A percentile compares a stretch with the other conserved stretches of the same genome.
These are phyloP conservation scores for Lactarius deliciosus DNA, from an alignment of 768 basidiomycete species.

Conservation along the genomic window DNA sequence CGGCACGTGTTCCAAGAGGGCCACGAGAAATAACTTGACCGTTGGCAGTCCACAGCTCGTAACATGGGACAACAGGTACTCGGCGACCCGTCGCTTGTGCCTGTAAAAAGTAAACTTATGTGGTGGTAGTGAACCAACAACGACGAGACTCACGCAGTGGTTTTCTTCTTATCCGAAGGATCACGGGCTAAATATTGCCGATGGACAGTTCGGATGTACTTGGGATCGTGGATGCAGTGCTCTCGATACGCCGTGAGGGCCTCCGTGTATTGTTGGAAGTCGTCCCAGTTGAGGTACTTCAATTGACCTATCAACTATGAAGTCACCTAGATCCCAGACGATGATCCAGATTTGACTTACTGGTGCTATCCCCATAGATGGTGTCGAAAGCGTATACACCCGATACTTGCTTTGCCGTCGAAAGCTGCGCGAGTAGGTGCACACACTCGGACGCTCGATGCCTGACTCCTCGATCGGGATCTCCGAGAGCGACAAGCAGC, in stretches of 20 bases:
- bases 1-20: constrained; percentile 45
- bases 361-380: constrained; percentile 62
- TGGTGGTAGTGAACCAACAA: background rate
- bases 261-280: constrained; percentile 57
- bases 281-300: constrained; percentile 69
- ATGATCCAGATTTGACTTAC: constrained; percentile 40
- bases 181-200: constrained; percentile 49
- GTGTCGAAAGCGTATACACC: constrained; percentile 71
- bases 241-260: constrained; percentile 50
- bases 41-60: constrained; percentile 50
- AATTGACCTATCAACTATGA: constrained; percentile 40
- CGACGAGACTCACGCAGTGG: constrained; percentile 45
- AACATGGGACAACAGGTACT: constrained; percentile 80
- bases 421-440: constrained; percentile 43
- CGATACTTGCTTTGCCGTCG: constrained; percentile 43
- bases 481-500: constrained; percentile 60
- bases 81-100: constrained; percentile 68
- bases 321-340: background rate
- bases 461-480: constrained; percentile 43
- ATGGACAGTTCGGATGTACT: constrained; percentile 60
- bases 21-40: constrained; percentile 56
- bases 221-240: constrained; percentile 59
- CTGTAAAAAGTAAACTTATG: constrained; percentile 38
- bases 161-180: constrained; percentile 56
- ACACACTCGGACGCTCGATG: constrained; percentile 58